Base-by-base conservation (phyloP, 352 stramenopile species). In the Pythium vanterpoolii region DNA sequence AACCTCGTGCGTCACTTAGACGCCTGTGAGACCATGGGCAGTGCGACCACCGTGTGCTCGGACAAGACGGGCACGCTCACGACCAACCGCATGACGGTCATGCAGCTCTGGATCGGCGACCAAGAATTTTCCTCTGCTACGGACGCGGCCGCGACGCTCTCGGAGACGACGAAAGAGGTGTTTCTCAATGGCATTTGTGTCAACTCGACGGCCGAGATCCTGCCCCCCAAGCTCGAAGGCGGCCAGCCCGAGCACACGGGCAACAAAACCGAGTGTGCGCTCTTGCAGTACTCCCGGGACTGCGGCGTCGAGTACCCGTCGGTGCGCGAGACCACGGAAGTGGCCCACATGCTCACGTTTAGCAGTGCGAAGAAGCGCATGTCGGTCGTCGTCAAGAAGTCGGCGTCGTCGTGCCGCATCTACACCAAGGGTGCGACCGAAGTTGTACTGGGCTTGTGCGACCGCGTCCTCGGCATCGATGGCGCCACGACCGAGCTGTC, bases 21-120 rank as follows among this genome's bases (percentile, higher is more conserved):
- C 21, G 96, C 95, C 9, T 98, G 96, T 71, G 97, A 99, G 77
- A 99, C 96, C 4, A 97, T 98, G 80, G 95, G 96, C 28, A 98
- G 94, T 71, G 95, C 95, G 16, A 99, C 95, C 1, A 98, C 91
- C 11, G 98, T 99, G 66, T 99, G 93, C 62, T 97, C 90, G 2
- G 95, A 98, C 75, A 98, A 97, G 73, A 98, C 95, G 0, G 96
- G 95, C 56, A 99, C 96, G 24, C 80, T 99, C 33, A 98, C 93
- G 21, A 89, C 98, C 58, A 99, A 99, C 74, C 97, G 95, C 42
- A 99, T 99, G 96, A 98, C 94, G 5, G 94, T 98, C 11, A 92
- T 98, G 6, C 81, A 96, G 60, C 88, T 88, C 26, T 96, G 89
- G 71, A 71, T 95, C 3, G 49, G 49, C 73, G 52, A 51, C 39